Base-by-base conservation (phyloP, 768 basidiomycete genomes). In the Cystofilobasidium ferigula region DNA sequence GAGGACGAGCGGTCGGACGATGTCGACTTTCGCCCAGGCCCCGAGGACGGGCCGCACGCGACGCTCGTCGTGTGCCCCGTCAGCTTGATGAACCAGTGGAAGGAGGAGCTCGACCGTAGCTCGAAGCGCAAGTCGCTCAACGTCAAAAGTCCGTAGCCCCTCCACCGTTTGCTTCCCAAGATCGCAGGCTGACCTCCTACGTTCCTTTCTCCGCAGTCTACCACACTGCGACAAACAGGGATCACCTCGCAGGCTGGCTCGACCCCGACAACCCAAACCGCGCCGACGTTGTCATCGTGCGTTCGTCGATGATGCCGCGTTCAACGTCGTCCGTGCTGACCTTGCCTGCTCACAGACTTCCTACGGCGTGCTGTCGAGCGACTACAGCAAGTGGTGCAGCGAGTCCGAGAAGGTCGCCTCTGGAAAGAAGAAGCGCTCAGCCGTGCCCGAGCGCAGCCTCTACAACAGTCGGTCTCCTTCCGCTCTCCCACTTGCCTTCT, bases 31-130 rank as follows among this genome's bases (percentile, higher is more conserved):
- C 43, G 58, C 7, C 35, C 58, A 8, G 58, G 36, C 36, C 35
- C 20, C 6, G 40, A 35, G 14, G 60, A 60, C 5, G 64, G 65
- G 6, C 71, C 72, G 22, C 60, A 80, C 8, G 87, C 88, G 0
- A 97, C 93, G 4, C 78, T 98, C 8, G 86, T 98, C 54, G 87
- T 98, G 34, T 90, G 90, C 18, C 94, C 94, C 1, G 88, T 93
- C 7, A 91, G 90, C 13, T 79, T 98, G 40, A 79, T 97, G 5
- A 78, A 81, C n/a, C 94, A 98, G 74, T 98, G 94, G 94, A 81
- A 83, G n/a, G 85, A 87, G 48, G 94, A 98, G 73, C 78, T 98
- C n/a, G 79, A 84, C 71, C 83, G 88, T n/a, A 88, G 87, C 38
- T 87, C 88, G 70, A 83, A 82, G 71, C 79, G 84, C 43, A 86